Conservation (phyloP, 352 stramenopile species). For the Globisporangium paroecandrum region DNA sequence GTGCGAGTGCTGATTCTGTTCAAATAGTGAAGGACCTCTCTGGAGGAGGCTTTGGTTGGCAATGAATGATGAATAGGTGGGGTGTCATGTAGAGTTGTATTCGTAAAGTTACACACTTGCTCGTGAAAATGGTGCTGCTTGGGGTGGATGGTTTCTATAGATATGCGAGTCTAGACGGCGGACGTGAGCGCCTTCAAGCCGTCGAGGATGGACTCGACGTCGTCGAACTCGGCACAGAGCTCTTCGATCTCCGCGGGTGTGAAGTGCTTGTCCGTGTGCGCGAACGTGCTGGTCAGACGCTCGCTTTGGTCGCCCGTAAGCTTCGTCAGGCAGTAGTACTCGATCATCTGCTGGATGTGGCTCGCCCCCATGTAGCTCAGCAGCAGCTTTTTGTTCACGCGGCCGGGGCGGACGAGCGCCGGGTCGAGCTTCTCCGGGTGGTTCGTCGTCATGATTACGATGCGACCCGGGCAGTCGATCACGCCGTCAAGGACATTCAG, state of each 20-base stretch:
- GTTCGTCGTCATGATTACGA: slow-evolving; percentile 93
- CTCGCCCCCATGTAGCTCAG: neutral
- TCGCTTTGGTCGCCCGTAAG: slow-evolving; percentile 11
- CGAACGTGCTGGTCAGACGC: slow-evolving; percentile 12
- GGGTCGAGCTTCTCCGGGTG: slow-evolving; percentile 90
- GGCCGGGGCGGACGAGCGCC: slow-evolving; percentile 85
- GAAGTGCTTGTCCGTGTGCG: slow-evolving; percentile 13
- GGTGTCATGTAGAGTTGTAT: neutral
- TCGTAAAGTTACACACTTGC: neutral
- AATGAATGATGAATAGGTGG: too few species aligned
- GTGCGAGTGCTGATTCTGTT: too few species aligned
- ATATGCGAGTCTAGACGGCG: neutral
- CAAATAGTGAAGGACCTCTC: too few species aligned
- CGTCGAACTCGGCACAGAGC: slow-evolving; percentile 21
- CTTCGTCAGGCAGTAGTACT: slow-evolving; percentile 24
- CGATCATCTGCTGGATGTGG: slow-evolving; percentile 23
- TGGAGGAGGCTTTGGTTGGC: too few species aligned
- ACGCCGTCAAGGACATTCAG: slow-evolving; percentile 91
- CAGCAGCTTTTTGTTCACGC: slow-evolving; percentile 84
- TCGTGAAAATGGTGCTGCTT: neutral
- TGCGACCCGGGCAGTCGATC: slow-evolving; percentile 85
- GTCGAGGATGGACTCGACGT: slow-evolving; percentile 15
- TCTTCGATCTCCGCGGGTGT: slow-evolving; percentile 13
- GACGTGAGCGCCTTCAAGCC: slow-evolving; percentile 1
- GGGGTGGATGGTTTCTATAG: neutral